These are phyloP conservation scores for Rhodotorula mucilaginosa DNA, from an alignment of 1,284 basidiomycete species.

Conservation along the genomic window DNA sequence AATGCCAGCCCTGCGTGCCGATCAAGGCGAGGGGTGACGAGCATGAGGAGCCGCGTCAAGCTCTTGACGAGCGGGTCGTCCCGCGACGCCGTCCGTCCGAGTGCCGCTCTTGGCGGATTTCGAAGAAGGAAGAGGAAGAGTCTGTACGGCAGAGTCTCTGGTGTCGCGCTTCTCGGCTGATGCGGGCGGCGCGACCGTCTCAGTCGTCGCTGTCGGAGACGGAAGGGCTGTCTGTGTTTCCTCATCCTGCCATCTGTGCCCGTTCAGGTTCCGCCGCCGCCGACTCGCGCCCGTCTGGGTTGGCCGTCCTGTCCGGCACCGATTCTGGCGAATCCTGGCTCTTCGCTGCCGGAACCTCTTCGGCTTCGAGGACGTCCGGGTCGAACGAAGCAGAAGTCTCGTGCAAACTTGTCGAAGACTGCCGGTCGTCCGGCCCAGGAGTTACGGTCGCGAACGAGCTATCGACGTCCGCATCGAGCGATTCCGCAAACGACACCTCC, in stretches of 20 bases:
- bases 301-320: too few species aligned
- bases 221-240: too few species aligned
- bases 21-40: background rate
- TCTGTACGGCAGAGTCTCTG: background rate
- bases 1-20: background rate
- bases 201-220: background rate
- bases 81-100: background rate
- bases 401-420: background rate
- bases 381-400: background rate
- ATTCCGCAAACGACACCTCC: background rate
- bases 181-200: background rate
- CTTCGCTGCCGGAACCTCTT: background rate
- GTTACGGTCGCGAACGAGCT: background rate
- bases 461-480: background rate
- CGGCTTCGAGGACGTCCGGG: background rate
- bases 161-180: background rate
- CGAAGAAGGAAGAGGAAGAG: background rate
- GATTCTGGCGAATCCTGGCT: too few species aligned
- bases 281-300: too few species aligned
- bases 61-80: background rate
- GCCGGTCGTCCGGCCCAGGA: background rate
- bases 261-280: too few species aligned
- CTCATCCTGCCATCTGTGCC: background rate
- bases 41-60: background rate
- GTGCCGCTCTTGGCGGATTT: background rate